A percentile compares a stretch with the other conserved stretches of the same genome.
phyloP scores from a whole-genome alignment of 805 yeast species.

The Myxozyma sirexii region DNA sequence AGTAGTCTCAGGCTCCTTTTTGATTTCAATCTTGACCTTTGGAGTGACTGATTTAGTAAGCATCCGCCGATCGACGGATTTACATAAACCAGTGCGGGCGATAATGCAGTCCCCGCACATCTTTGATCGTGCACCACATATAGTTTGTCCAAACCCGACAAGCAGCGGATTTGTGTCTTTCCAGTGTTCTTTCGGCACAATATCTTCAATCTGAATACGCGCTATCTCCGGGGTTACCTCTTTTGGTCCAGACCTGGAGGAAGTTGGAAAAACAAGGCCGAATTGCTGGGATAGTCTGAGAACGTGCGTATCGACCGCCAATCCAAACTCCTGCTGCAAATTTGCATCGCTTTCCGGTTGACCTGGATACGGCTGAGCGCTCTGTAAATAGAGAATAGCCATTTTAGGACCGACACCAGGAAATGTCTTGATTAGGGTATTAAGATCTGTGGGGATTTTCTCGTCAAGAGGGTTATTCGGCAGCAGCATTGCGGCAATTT shows the following conservation, averaged over 20 bases:
- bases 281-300: slow-evolving; percentile 51
- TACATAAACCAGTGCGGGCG: slow-evolving; percentile 58
- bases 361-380: slow-evolving; percentile 48
- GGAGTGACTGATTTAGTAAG: neutral
- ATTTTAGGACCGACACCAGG: slow-evolving; percentile 98
- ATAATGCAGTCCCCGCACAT: slow-evolving; percentile 73
- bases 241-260: neutral
- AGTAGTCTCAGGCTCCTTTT: neutral
- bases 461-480: slow-evolving; percentile 45
- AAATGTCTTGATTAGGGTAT: slow-evolving; percentile 58
- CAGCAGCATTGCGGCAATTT: slow-evolving; percentile 57
- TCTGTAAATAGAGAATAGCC: slow-evolving; percentile 80
- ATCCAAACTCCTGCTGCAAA: slow-evolving; percentile 52
- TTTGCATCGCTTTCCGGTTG: neutral
- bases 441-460: slow-evolving; percentile 74
- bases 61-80: slow-evolving; percentile 44
- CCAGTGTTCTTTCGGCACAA: slow-evolving; percentile 81
- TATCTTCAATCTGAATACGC: slow-evolving; percentile 63
- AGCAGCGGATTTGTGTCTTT: slow-evolving; percentile 78
- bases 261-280: slow-evolving; percentile 13
- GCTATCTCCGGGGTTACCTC: slow-evolving; percentile 75
- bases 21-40: neutral
- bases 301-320: slow-evolving; percentile 94
- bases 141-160: slow-evolving; percentile 92
- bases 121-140: slow-evolving; percentile 62